These are phyloP conservation scores for Acacia confusa DNA, from an alignment of 306 rosid genomes.

Conservation along the genomic window DNA sequence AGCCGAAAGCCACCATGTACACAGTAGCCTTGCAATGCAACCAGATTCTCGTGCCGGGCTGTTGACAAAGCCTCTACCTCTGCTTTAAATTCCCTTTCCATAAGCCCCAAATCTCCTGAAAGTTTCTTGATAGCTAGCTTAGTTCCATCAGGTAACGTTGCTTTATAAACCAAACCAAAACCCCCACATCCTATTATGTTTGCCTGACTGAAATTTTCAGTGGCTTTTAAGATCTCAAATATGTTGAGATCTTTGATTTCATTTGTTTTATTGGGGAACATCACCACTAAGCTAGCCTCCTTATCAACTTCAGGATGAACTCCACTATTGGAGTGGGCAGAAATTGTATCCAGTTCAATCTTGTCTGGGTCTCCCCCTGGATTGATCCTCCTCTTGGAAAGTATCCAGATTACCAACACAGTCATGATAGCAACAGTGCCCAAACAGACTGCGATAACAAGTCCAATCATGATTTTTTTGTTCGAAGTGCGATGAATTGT, in stretches of 20 bases:
- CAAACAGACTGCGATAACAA: conserved; percentile 46
- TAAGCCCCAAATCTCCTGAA: conserved; percentile 88
- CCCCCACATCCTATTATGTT: conserved; percentile 96
- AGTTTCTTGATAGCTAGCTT: conserved; percentile 85
- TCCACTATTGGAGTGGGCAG: conserved; percentile 51
- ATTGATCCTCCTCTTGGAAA: conserved; percentile 80
- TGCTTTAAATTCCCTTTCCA: conserved; percentile 95
- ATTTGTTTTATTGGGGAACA: conserved; percentile 65
- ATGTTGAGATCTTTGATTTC: conserved; percentile 77
- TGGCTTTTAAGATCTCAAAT: conserved; percentile 79
- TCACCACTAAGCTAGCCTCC: conserved; percentile 76
- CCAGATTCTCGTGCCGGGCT: conserved; percentile 87
- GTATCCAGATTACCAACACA: conserved; percentile 63
- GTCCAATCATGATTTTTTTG: conserved; percentile 50
- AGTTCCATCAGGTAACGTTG: conserved; percentile 70
- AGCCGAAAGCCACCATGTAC: conserved; percentile 78
- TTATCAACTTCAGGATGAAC: conserved; percentile 62
- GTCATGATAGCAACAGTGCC: conserved; percentile 49
- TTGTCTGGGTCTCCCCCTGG: conserved; percentile 75
- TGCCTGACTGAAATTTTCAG: conserved; percentile 87
- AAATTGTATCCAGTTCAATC: conserved; percentile 64
- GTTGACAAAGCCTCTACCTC: conserved; percentile 92
- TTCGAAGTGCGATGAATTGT: conserved; percentile 36
- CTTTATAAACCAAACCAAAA: conserved; percentile 92
- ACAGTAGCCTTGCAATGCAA: conserved; percentile 87